Conservation (phyloP, 2,329 filamentous ascomycete genomes). For the Dactylonectria macrodidyma region DNA sequence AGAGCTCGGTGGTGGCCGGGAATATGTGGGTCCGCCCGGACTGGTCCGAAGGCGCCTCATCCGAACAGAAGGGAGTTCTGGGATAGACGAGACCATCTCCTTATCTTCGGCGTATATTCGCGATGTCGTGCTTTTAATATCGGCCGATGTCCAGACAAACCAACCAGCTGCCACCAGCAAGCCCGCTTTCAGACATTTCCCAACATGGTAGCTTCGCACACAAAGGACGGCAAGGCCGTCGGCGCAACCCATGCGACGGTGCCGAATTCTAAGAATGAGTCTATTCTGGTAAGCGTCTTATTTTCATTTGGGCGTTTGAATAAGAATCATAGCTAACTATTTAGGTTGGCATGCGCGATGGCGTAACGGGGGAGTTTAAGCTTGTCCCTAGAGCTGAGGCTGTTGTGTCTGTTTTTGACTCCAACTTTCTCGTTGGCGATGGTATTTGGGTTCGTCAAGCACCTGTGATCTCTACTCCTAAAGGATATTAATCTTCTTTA, state of each 20-base stretch:
- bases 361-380: conserved; percentile 42
- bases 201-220: background rate
- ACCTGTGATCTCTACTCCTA: accelerated
- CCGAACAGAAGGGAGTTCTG: background rate
- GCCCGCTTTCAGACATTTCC: background rate
- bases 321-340: background rate
- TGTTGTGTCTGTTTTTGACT: conserved; percentile 48
- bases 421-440: conserved; percentile 48
- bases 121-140: background rate
- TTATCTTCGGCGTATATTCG: background rate
- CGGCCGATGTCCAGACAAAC: background rate
- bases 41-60: background rate
- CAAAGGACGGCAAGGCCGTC: background rate
- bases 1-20: conserved; percentile 8
- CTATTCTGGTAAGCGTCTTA: conserved; percentile 36
- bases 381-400: conserved; percentile 43
- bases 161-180: background rate
- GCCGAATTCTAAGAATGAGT: conserved; percentile 43
- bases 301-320: background rate
- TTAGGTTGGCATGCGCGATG: conserved; percentile 48
- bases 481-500: background rate
- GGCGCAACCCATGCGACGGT: conserved; percentile 40
- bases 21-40: background rate
- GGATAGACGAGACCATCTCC: background rate
- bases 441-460: conserved; percentile 43